These are phyloP conservation scores for Chalciporus sphaerocephalus DNA, from an alignment of 768 basidiomycete genomes.

Conservation along the genomic window DNA sequence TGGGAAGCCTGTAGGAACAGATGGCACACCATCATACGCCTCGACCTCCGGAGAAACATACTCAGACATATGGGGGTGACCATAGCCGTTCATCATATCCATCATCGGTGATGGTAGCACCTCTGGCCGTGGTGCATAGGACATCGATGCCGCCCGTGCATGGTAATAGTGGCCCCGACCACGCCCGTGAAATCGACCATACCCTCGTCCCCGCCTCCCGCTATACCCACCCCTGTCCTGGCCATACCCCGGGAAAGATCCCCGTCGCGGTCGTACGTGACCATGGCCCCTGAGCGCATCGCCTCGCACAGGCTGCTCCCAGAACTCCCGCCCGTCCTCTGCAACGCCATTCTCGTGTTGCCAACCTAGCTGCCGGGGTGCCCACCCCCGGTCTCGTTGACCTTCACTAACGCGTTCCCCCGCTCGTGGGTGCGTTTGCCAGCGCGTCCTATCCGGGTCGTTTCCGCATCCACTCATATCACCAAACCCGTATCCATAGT, in stretches of 20 bases:
- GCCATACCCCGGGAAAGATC: conserved; percentile 31
- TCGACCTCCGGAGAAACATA: conserved; percentile 33
- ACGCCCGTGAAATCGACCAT: conserved; percentile 37
- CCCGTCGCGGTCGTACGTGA: conserved; percentile 30
- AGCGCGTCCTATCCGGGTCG: conserved; percentile 25
- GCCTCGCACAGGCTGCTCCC: conserved; percentile 20
- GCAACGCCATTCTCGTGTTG: conserved; percentile 25
- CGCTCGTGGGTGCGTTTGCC: conserved; percentile 30
- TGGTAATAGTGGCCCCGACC: conserved; percentile 34
- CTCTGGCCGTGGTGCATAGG: conserved; percentile 30
- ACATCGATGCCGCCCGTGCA: conserved; percentile 31
- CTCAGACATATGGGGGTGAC: conserved; percentile 21
- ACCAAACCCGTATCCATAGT: conserved; percentile 66
- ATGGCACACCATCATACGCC: conserved; percentile 20
- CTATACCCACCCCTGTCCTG: conserved; percentile 31
- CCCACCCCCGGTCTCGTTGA: conserved; percentile 12
- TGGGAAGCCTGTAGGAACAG: conserved; percentile 32
- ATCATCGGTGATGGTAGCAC: conserved; percentile 21
- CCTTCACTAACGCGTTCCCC: conserved; percentile 12
- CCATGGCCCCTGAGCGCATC: conserved; percentile 10
- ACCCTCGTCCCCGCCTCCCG: conserved; percentile 34
- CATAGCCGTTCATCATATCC: conserved; percentile 27
- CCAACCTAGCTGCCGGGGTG: conserved; percentile 20
- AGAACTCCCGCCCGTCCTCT: conserved; percentile 15
- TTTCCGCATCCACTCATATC: conserved; percentile 37